phyloP scores from a whole-genome alignment of 148 eudicot genomes.

The Chenopodium berlandieri region DNA sequence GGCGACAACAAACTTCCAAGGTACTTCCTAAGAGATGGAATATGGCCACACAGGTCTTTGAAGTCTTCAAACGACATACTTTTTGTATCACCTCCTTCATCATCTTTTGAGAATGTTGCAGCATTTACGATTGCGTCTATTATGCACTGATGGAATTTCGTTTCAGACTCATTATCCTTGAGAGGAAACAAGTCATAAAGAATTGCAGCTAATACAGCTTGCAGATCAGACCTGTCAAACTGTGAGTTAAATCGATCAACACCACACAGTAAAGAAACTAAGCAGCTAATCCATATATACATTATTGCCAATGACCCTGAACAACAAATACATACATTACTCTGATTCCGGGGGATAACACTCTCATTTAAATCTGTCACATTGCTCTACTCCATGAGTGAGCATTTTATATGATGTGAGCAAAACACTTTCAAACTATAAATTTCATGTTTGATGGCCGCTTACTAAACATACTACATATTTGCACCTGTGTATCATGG shows the following conservation, averaged over 20 bases:
- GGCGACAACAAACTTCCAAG: constrained; percentile 67
- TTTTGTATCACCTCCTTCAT: constrained; percentile 39
- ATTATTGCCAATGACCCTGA: not conserved
- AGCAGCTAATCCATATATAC: not conserved
- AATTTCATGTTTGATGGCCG: not conserved
- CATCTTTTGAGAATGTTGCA: constrained; percentile 46
- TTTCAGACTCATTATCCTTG: constrained; percentile 29
- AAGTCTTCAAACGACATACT: constrained; percentile 75
- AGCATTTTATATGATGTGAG: not conserved
- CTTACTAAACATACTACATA: not conserved
- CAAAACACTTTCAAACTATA: not conserved
- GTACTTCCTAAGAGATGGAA: constrained; percentile 75
- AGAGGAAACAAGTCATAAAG: constrained; percentile 52
- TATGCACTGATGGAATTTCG: constrained; percentile 34
- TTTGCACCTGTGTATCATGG: no score
- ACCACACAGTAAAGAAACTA: constrained; percentile 12
- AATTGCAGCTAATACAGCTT: constrained; percentile 58
- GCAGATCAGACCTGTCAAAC: constrained; percentile 72
- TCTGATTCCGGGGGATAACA: not conserved
- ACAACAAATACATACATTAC: not conserved
- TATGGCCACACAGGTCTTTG: constrained; percentile 57
- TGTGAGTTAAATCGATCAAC: constrained; percentile 35
- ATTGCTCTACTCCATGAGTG: not conserved
- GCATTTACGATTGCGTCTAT: constrained; percentile 52
- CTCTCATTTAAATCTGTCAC: not conserved